Evolutionary conservation across 2,329 filamentous ascomycete genomes (phyloP), one percentile per base, ranked within the genome.

Genomic region (Verticillium tricorpus): DNA sequence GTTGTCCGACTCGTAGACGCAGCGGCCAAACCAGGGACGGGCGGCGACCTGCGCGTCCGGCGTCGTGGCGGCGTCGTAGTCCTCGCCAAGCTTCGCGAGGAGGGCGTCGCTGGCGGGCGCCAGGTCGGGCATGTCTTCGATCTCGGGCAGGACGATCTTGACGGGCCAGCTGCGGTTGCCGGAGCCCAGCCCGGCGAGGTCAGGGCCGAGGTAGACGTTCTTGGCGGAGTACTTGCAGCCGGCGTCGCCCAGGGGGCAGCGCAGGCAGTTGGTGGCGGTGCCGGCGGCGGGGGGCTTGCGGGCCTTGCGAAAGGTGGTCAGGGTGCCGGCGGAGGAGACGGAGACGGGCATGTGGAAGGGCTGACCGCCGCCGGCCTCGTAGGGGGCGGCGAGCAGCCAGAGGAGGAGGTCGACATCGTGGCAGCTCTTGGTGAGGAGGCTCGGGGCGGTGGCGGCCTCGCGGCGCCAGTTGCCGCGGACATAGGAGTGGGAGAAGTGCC

Each of bases 401-500:
- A 98, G 80, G 5, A 98, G 78, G 62, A 98, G 86, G 71, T 99
- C 95, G 58, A 99, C 91, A 69, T 99, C 95, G 70, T 99, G 95
- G 68, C 95, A 98, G 63, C 92, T 96, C 76, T 98, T 99, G 2
- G 94, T 97, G 34, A 99, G 82, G 1, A 99, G 81, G 1, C 91
- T 94, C 7, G 89, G 94, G 28, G 85, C 93, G n/a, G 84, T 88
- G 5, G 79, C 89, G 0, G 86, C 89, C 67, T 92, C 87, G 65
- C 91, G 91, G 6, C 94, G 86, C 95, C 95, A 98, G 76, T 98
- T 97, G 17, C 95, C 95, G 56, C 91, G 85, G 39, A 98, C 94
- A 69, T 94, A 97, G 52, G 89, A 92, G 73, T 97, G 93, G 0
- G 90, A 83, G 72, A 96, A 98, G 73, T 98, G 95, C 92, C 93